Evolutionary conservation across 2,329 filamentous ascomycete species (phyloP).

Genomic region (Trichoderma sp.): DNA sequence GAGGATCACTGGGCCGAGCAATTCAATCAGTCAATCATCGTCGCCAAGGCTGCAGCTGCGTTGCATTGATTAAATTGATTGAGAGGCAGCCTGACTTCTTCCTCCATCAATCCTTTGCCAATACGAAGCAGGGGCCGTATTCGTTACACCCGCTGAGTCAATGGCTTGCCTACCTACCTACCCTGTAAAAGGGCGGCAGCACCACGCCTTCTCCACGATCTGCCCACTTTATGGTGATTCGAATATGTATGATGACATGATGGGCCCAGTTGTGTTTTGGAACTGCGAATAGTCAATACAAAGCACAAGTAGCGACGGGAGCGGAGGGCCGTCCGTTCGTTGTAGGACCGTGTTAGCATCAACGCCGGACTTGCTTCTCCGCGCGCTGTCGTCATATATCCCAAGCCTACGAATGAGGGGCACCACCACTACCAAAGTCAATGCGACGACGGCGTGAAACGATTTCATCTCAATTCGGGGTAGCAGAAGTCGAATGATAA

Average conservation of each 20-base stretch:
- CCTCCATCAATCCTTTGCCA: not conserved
- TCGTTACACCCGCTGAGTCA: not conserved
- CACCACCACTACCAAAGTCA: slow-evolving; percentile 5
- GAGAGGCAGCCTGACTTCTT: not conserved
- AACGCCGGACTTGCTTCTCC: slow-evolving; percentile 17
- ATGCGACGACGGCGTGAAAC: slow-evolving; percentile 16
- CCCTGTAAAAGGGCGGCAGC: not conserved
- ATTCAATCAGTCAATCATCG: not conserved
- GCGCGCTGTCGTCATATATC: slow-evolving; percentile 22
- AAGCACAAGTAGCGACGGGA: not conserved
- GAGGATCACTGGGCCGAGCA: slow-evolving; percentile 20
- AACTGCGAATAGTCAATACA: no score
- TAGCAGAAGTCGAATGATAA: not conserved
- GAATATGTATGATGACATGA: slow-evolving; percentile 12
- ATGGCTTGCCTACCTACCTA: not conserved
- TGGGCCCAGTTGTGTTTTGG: not conserved
- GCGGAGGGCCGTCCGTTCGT: not conserved
- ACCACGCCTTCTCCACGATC: slow-evolving; percentile 18
- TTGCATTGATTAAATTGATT: not conserved
- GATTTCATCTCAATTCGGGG: not conserved
- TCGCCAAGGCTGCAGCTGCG: not conserved
- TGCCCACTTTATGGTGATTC: slow-evolving; percentile 7
- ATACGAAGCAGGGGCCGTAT: not conserved
- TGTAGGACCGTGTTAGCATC: not conserved
- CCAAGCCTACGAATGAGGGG: slow-evolving; percentile 10